Percentiles rank a stretch among this genome's conserved stretches.
phyloP scores from a whole-genome alignment of 1,284 basidiomycete species.

The Tausonia pullulans region DNA sequence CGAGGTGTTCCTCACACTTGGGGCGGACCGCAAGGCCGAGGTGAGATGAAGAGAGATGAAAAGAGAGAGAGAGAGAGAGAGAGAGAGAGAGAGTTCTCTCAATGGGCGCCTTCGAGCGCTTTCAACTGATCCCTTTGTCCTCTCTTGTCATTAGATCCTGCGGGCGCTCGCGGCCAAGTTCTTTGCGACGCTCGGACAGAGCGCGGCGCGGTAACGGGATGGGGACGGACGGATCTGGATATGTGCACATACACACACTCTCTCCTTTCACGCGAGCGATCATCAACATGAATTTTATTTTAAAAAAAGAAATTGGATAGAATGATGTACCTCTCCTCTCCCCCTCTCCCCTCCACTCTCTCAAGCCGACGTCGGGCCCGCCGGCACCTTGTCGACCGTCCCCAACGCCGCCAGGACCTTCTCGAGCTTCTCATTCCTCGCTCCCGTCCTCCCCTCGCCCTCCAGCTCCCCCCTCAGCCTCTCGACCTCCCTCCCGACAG shows the following conservation, averaged over 20 bases:
- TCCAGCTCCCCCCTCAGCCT: slow-evolving; percentile 23
- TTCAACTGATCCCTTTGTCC: slow-evolving; percentile 20
- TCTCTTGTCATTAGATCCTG: slow-evolving; percentile 51
- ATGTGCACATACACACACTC: too few relatives aligned
- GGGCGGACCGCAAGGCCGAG: slow-evolving; percentile 73
- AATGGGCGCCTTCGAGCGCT: not conserved
- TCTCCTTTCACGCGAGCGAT: too few relatives aligned
- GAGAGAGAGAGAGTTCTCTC: too few relatives aligned
- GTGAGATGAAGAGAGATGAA: slow-evolving; percentile 35
- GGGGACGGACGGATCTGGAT: too few relatives aligned
- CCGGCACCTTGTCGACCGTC: not conserved
- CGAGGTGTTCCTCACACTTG: slow-evolving; percentile 73
- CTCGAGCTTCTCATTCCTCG: slow-evolving; percentile 28
- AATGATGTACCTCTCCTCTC: too few relatives aligned
- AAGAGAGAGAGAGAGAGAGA: not conserved
- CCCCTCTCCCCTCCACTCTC: not conserved
- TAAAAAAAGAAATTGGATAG: too few relatives aligned
- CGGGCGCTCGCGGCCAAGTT: slow-evolving; percentile 81
- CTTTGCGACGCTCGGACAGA: slow-evolving; percentile 46
- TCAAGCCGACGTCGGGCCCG: too few relatives aligned
- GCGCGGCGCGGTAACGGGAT: not conserved
- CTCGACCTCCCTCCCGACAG: slow-evolving; percentile 31
- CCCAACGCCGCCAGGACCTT: slow-evolving; percentile 26
- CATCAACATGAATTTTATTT: too few relatives aligned
- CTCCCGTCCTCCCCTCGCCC: not conserved